phyloP scores from a whole-genome alignment of 2,329 filamentous ascomycete species.

The Calonectria fujianensis region DNA sequence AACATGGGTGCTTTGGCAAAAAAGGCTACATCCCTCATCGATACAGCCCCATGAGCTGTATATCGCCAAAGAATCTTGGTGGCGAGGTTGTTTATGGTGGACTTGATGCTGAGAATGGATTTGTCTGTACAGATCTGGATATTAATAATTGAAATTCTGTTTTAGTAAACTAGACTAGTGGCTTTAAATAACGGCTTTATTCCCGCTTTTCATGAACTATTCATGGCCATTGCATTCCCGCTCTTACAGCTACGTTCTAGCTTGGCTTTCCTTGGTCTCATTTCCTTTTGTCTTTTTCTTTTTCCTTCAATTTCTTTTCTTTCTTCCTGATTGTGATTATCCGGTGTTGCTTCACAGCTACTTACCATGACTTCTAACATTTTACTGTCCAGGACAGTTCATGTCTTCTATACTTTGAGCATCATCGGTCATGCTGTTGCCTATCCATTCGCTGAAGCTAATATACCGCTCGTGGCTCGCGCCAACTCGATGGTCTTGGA shows the following conservation, averaged over 20 bases:
- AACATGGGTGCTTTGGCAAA: background rate
- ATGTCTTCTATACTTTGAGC: background rate
- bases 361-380: background rate
- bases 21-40: background rate
- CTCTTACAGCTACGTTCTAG: background rate
- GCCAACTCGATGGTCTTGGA: background rate
- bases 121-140: background rate
- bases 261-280: background rate
- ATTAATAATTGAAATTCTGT: background rate
- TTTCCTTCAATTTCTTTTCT: background rate
- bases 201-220: background rate
- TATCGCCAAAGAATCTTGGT: background rate
- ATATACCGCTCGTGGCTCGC: background rate
- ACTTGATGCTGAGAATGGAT: background rate
- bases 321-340: background rate
- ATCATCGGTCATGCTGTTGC: background rate
- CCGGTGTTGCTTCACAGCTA: background rate
- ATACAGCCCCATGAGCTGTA: background rate
- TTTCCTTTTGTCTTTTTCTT: background rate
- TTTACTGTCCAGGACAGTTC: background rate
- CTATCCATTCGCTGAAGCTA: background rate
- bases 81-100: background rate
- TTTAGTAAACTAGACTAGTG: background rate
- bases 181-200: background rate
- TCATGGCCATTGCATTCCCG: background rate